Base-by-base conservation (phyloP, 2,329 filamentous ascomycete species). In the Aspergillus ochraceus region DNA sequence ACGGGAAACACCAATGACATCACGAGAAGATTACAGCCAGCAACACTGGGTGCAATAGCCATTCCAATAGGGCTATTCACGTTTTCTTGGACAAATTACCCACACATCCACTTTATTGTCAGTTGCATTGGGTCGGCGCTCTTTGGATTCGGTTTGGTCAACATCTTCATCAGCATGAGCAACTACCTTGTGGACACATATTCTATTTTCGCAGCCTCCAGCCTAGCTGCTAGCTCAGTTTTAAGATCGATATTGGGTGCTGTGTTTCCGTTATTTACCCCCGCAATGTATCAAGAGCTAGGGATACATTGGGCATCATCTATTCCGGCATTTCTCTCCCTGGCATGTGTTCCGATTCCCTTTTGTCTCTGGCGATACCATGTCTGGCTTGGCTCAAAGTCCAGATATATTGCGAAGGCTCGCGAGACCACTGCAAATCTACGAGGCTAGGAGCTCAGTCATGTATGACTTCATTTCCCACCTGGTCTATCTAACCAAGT, bases 221-320 rank as follows among this genome's bases (percentile, higher is more conserved):
- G 55, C 1, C 20, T 65, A 24, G 63, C 63, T 3, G 61, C 54
- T 11, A 64, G 59, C n/a, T 52, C 56, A n/a, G 45, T 65, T 4
- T 53, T 65, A 6, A 67, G 77, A 12, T 74, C 74, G 4, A 59
- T 76, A 26, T 73, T 76, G 39, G 77, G 74, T n/a, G 74, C 76
- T 8, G 70, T 67, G 2, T 78, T 79, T 47, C 77, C 77, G 4
- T 65, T 79, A 19, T 78, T 78, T 60, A 77, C 75, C 0, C 67
- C 63, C 0, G 56, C 71, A 4, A 71, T 79, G 70, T 80, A 77
- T 57, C 39, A 67, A 1, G 63, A 61, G 5, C 65, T 80, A 11
- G 76, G 77, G 1, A 73, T 78, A 20, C 72, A 76, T 42, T 79
- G 76, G 77, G 77, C 75, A 72, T 77, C 61, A 55, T 78, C 51